A percentile compares a stretch with the other conserved stretches of the same genome.
Conservation (phyloP, 2,329 filamentous ascomycete species). For the Emmonsia crescens region DNA sequence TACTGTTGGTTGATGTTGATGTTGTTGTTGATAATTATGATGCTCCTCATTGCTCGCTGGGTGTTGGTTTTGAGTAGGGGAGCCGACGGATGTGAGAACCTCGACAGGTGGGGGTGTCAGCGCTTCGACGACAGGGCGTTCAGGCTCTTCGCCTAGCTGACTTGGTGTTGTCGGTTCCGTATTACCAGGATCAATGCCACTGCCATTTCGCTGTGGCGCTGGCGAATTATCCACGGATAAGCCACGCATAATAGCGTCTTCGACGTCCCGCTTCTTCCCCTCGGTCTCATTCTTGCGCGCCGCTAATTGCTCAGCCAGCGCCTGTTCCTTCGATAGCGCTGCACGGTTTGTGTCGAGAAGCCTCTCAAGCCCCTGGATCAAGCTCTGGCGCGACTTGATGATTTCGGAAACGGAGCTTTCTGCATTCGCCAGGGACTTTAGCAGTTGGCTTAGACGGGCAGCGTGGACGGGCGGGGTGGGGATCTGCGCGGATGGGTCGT, state of each 20-base stretch:
- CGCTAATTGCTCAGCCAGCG: slow-evolving; percentile 51
- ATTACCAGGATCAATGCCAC: slow-evolving; percentile 19
- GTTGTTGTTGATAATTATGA: not conserved
- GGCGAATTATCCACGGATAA: slow-evolving; percentile 52
- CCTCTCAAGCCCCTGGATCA: slow-evolving; percentile 73
- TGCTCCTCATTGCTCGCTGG: not conserved
- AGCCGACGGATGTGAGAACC: slow-evolving; percentile 42
- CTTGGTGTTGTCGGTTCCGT: slow-evolving; percentile 11
- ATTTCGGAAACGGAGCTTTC: slow-evolving; percentile 82
- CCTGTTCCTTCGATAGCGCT: slow-evolving; percentile 59
- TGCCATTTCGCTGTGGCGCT: slow-evolving; percentile 30
- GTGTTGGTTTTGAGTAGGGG: slow-evolving; percentile 27
- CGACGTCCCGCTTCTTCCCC: slow-evolving; percentile 74
- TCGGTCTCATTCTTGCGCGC: slow-evolving; percentile 64
- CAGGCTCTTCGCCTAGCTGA: slow-evolving; percentile 42
- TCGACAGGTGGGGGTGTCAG: slow-evolving; percentile 69
- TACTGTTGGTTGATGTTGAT: slow-evolving; percentile 17
- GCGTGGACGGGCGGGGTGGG: slow-evolving; percentile 86
- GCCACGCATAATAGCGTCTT: slow-evolving; percentile 80
- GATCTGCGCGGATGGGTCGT: slow-evolving; percentile 54
- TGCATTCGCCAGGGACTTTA: slow-evolving; percentile 78
- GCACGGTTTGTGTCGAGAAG: slow-evolving; percentile 63
- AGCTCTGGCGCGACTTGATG: slow-evolving; percentile 68
- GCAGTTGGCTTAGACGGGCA: slow-evolving; percentile 74
- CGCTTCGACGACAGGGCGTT: slow-evolving; percentile 72